phyloP scores from a whole-genome alignment of 2,329 filamentous ascomycete genomes.

The Pseudogymnoascus sp. region DNA sequence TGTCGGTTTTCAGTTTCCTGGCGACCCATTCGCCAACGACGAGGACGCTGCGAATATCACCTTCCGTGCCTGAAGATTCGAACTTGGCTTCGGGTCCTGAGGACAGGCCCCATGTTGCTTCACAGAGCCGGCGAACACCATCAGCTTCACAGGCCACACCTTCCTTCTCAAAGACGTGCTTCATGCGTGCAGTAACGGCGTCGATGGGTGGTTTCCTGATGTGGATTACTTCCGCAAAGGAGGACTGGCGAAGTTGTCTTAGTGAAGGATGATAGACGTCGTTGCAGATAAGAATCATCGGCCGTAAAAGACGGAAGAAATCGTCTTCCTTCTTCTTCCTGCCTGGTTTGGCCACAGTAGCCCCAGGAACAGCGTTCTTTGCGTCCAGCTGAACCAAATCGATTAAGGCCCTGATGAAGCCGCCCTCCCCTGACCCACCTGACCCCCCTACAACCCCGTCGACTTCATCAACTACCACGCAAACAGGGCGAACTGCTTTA shows the following conservation, averaged over 20 bases:
- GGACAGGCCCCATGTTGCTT: slow-evolving; percentile 72
- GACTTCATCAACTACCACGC: slow-evolving; percentile 92
- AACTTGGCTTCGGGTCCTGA: slow-evolving; percentile 60
- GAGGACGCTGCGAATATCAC: slow-evolving; percentile 74
- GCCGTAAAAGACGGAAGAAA: slow-evolving; percentile 76
- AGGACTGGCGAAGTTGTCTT: slow-evolving; percentile 75
- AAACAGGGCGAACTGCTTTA: slow-evolving; percentile 77
- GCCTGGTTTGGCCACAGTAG: slow-evolving; percentile 22
- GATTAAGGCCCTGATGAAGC: slow-evolving; percentile 90
- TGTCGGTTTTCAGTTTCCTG: slow-evolving; percentile 48
- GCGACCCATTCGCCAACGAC: slow-evolving; percentile 84
- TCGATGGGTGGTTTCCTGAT: slow-evolving; percentile 83
- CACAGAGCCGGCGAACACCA: slow-evolving; percentile 75
- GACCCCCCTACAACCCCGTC: slow-evolving; percentile 84
- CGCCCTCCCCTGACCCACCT: slow-evolving; percentile 72
- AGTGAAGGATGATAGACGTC: slow-evolving; percentile 91
- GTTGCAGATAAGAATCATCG: slow-evolving; percentile 91
- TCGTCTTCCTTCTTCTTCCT: slow-evolving; percentile 60
- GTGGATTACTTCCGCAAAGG: slow-evolving; percentile 80
- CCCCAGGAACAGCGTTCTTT: slow-evolving; percentile 50
- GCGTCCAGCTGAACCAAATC: slow-evolving; percentile 82
- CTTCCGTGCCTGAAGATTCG: slow-evolving; percentile 59
- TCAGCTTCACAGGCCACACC: slow-evolving; percentile 82
- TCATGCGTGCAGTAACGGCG: slow-evolving; percentile 72
- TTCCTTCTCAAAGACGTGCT: slow-evolving; percentile 79